Conservation (phyloP, 768 basidiomycete species). For the Pleurotus citrinopileatus region DNA sequence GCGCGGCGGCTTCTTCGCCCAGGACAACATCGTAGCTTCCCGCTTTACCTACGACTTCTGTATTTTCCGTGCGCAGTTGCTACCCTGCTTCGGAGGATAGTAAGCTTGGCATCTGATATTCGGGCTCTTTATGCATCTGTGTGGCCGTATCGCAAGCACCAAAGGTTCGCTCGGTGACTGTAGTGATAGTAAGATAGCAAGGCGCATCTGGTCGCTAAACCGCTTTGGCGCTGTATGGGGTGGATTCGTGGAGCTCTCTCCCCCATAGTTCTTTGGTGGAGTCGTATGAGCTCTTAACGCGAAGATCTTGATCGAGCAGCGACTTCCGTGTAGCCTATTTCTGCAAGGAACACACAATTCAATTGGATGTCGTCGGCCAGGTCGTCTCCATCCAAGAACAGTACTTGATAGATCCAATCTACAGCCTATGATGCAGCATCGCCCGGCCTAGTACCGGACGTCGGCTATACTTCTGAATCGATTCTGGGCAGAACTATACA, state of each 20-base stretch:
- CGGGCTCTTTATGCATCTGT: background rate
- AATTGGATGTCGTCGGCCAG: background rate
- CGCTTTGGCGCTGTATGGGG: background rate
- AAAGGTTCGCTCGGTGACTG: background rate
- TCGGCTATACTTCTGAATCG: background rate
- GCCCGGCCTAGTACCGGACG: no score
- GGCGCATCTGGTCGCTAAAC: background rate
- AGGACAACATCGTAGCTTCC: background rate
- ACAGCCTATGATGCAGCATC: no score
- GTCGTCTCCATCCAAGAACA: background rate
- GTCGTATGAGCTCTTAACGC: background rate
- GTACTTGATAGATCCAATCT: background rate
- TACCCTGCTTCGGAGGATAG: background rate
- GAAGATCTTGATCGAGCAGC: background rate
- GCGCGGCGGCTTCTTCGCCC: background rate
- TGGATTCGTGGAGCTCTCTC: background rate
- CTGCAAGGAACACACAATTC: slow-evolving; percentile 4
- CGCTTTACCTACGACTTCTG: background rate
- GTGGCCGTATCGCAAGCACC: background rate
- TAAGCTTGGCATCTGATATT: background rate
- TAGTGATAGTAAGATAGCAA: background rate
- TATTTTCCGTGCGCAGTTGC: background rate
- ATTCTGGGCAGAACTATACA: background rate
- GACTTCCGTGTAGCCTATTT: background rate
- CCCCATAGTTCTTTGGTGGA: background rate